These are phyloP conservation scores for Nicotiana rustica DNA, from an alignment of 305 asterid species.

Conservation along the genomic window DNA sequence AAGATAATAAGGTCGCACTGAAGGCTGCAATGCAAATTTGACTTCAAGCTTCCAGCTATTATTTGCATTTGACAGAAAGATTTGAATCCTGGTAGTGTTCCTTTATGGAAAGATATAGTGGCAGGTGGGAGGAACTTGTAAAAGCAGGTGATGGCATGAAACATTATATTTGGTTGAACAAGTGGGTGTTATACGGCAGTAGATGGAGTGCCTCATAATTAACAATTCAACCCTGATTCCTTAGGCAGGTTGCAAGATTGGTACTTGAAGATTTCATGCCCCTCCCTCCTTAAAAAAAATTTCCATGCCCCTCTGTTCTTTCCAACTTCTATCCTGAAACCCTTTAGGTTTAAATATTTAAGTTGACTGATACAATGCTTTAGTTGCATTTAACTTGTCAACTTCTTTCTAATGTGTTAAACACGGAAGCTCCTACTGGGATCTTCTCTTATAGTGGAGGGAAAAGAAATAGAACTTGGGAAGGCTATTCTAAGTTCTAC, in stretches of 20 bases:
- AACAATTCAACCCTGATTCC: not conserved
- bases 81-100: not conserved
- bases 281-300: not conserved
- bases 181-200: constrained; percentile 14
- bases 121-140: constrained; percentile 27
- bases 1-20: not conserved
- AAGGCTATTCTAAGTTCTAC: constrained; percentile 7
- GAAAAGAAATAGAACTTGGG: not conserved
- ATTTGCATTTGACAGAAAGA: not conserved
- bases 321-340: not conserved
- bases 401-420: not conserved
- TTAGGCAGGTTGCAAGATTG: not conserved
- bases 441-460: not conserved
- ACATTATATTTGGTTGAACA: not conserved
- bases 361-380: not conserved
- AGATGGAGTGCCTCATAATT: constrained; percentile 24
- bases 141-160: not conserved
- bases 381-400: not conserved
- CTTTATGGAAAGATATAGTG: constrained; percentile 5
- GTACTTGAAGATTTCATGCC: not conserved
- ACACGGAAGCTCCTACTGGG: not conserved
- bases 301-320: not conserved
- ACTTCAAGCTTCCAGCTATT: not conserved
- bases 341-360: not conserved
- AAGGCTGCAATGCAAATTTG: constrained; percentile 3